Evolutionary conservation across 163 green algal species (phyloP).

Genomic region (Scenedesmus sp.): DNA sequence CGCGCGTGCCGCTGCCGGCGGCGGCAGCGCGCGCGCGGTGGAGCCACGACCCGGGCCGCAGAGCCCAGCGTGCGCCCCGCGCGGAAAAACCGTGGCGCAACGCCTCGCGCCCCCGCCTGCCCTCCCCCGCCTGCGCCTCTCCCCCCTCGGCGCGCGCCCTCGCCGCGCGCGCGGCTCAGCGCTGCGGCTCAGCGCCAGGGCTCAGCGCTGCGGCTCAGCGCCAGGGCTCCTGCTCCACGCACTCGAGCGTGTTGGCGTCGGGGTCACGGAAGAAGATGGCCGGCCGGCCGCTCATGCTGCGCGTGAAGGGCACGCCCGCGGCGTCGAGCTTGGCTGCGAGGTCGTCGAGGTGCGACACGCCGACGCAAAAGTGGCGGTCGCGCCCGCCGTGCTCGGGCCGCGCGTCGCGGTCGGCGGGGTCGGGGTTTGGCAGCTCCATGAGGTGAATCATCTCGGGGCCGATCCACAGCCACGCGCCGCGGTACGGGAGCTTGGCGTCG

Average conservation of each 20-base stretch:
- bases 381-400: slow-evolving; percentile 89
- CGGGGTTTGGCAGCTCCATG: slow-evolving; percentile 75
- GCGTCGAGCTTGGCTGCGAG: slow-evolving; percentile 82
- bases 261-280: slow-evolving; percentile 98
- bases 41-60: no score
- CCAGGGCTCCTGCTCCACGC: slow-evolving; percentile 72
- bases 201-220: slow-evolving; percentile 40
- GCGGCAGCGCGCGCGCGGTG: no score
- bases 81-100: no score
- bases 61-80: no score
- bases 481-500: slow-evolving; percentile 93
- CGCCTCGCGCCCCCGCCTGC: no score
- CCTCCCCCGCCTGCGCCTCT: no score
- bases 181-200: no score
- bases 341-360: slow-evolving; percentile 73
- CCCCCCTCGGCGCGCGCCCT: no score
- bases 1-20: no score
- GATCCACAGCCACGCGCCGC: slow-evolving; percentile 96
- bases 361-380: slow-evolving; percentile 94
- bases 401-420: slow-evolving; percentile 52
- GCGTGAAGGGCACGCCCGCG: slow-evolving; percentile 84
- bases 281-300: slow-evolving; percentile 82
- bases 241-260: slow-evolving; percentile 78
- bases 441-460: slow-evolving; percentile 98
- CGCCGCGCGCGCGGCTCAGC: no score